Evolutionary conservation across 306 rosid species (phyloP).

Genomic region (Begonia peltatifolia): DNA sequence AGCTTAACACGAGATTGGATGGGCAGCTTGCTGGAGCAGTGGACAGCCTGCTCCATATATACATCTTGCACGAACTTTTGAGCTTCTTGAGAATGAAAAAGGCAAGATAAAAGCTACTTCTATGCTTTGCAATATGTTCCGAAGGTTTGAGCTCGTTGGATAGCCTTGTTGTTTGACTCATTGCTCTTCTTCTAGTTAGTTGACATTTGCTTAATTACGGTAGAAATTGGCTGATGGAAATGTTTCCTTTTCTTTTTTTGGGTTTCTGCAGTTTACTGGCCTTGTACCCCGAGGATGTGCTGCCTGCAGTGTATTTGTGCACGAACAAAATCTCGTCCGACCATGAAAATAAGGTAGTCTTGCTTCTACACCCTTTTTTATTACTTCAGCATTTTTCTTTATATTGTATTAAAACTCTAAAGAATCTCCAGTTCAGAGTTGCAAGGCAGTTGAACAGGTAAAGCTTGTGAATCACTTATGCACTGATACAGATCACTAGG

Average conservation of each 20-base stretch:
- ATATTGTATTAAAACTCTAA: no score
- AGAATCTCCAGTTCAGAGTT: no score
- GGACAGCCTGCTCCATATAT: conserved; percentile 83
- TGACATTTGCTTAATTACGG: no score
- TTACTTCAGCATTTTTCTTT: neutral
- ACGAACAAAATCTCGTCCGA: conserved; percentile 76
- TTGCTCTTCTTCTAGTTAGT: no score
- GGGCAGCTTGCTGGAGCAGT: conserved; percentile 69
- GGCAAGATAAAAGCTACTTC: conserved; percentile 86
- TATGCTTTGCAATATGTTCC: conserved; percentile 84
- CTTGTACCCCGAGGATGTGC: conserved; percentile 70
- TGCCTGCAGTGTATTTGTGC: conserved; percentile 85
- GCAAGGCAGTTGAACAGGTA: no score
- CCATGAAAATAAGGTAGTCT: conserved; percentile 63
- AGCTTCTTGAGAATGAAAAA: conserved; percentile 60
- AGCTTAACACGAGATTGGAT: conserved; percentile 14
- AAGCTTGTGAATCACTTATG: neutral
- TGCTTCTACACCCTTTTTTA: conserved; percentile 1
- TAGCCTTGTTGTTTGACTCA: conserved; percentile 1
- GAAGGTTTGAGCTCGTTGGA: conserved; percentile 46
- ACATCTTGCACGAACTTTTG: conserved; percentile 82
- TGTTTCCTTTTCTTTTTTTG: no score
- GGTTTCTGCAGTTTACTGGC: conserved; percentile 51
- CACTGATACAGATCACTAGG: neutral
- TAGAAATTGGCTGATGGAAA: no score